A percentile compares a stretch with the other conserved stretches of the same genome.
Evolutionary conservation across 83 land plant species (phyloP).

Genomic region (Picea abies): DNA sequence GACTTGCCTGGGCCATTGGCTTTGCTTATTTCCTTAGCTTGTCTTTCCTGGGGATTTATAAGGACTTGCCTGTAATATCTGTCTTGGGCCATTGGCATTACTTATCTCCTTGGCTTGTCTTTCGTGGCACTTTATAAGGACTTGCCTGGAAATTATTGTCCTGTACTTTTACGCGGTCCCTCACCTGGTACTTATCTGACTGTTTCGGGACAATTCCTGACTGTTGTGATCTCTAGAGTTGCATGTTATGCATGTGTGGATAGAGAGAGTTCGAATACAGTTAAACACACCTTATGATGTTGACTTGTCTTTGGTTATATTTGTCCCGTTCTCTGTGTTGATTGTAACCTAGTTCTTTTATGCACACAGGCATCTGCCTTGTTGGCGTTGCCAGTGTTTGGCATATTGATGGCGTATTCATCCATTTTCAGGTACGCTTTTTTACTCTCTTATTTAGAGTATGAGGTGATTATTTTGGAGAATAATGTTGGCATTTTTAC

Average conservation of each 20-base stretch:
- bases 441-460: background rate
- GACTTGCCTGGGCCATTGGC: too few species aligned
- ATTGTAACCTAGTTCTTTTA: background rate
- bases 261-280: too few species aligned
- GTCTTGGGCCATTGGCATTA: too few species aligned
- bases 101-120: too few species aligned
- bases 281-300: background rate
- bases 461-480: background rate
- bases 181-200: too few species aligned
- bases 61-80: too few species aligned
- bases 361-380: constrained; percentile 57
- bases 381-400: constrained; percentile 44
- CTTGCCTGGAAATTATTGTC: background rate
- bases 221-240: too few species aligned
- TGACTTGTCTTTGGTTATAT: background rate
- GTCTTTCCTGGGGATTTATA: too few species aligned
- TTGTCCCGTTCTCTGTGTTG: background rate
- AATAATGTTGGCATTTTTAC: background rate
- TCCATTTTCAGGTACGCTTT: constrained; percentile 26
- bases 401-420: constrained; percentile 19
- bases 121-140: too few species aligned
- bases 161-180: background rate
- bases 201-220: too few species aligned
- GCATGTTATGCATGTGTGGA: too few species aligned
- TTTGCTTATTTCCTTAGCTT: too few species aligned